Base-by-base conservation (phyloP, 2,329 filamentous ascomycete genomes). In the Neonectria faginata region DNA sequence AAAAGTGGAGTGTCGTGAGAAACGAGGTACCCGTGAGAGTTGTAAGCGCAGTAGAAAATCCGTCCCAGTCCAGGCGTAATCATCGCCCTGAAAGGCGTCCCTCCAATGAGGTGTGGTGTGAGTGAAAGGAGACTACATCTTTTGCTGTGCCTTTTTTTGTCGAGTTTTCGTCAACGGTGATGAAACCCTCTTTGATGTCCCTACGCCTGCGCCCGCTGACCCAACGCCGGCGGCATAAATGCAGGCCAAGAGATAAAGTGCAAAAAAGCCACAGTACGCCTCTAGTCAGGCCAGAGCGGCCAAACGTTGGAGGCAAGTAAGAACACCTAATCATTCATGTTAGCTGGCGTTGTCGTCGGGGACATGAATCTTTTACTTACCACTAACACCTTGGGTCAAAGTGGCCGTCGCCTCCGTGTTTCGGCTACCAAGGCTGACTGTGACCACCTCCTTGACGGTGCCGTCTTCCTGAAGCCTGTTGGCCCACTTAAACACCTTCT, bases 401-500 rank as follows among this genome's bases (percentile, higher is more conserved):
- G 95, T 97, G 2, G 91, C 89, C 52, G 88, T 89, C 8, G 95
- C 95, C 77, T 97, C 92, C 0, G 95, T 97, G 79, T 94, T 97
- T 67, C 94, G 88, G 74, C 87, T 92, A 55, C 94, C 94, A 39
- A 98, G 83, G 68, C 92, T 97, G 22, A 97, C 94, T 2, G 94
- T 97, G 66, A 91, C 89, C 4, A 96, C 92, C 60, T 93, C 85
- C 54, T 89, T 80, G 47, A 94, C 85, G 2, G 81, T 80, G 18
- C 86, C 85, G 9, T 85, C 80, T 3, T 86, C 84, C 22, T 85
- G 84, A 11, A 97, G 81, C 53, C 88, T 85, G 79, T 97, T 97
- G 18, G 95, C 96, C 95, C 96, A 98, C 67, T 90, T 90, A 82
- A 97, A 98, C 20, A 97, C 91, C 71, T 93, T 91, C 76, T 98